These are phyloP conservation scores for Cystofilobasidium macerans DNA, from an alignment of 768 basidiomycete genomes.

Conservation along the genomic window DNA sequence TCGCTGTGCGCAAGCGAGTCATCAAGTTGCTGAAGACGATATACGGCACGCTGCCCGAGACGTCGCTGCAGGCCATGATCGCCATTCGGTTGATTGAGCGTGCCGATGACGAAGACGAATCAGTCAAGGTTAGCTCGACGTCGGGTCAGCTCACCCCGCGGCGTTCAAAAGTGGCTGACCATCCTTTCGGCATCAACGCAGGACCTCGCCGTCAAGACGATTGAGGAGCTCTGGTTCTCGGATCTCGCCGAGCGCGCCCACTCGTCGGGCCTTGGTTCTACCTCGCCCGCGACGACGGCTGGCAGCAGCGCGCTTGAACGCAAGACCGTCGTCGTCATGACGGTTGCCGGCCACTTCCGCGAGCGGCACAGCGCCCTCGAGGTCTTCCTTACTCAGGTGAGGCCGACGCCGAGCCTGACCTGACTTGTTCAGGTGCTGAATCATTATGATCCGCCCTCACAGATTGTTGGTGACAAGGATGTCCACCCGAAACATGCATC, in stretches of 20 bases:
- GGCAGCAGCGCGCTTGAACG: conserved; percentile 37
- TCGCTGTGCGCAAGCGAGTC: conserved; percentile 86
- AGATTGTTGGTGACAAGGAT: conserved; percentile 58
- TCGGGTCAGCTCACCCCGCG: too few relatives aligned
- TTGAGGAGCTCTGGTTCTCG: conserved; percentile 86
- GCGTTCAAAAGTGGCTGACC: too few relatives aligned
- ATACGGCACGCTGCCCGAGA: conserved; percentile 55
- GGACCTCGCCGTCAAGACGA: conserved; percentile 76
- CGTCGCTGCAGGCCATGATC: conserved; percentile 60
- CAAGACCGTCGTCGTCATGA: conserved; percentile 68
- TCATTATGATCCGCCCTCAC: background rate
- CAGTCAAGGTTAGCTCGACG: conserved; percentile 64
- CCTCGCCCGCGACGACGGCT: conserved; percentile 3
- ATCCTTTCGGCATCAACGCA: conserved; percentile 28
- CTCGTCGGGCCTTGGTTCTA: conserved; percentile 7
- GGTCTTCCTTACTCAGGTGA: conserved; percentile 64
- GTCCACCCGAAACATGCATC: conserved; percentile 45
- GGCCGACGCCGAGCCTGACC: too few relatives aligned
- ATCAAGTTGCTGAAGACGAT: conserved; percentile 84
- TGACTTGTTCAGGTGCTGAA: too few relatives aligned
- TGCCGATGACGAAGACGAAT: conserved; percentile 86
- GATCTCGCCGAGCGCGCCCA: conserved; percentile 27
- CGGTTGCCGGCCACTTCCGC: conserved; percentile 66
- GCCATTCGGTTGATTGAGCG: conserved; percentile 67
- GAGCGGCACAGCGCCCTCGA: conserved; percentile 77